phyloP scores from a whole-genome alignment of 108 stramenopile species.

The Cyclostephanos tholiformis region DNA sequence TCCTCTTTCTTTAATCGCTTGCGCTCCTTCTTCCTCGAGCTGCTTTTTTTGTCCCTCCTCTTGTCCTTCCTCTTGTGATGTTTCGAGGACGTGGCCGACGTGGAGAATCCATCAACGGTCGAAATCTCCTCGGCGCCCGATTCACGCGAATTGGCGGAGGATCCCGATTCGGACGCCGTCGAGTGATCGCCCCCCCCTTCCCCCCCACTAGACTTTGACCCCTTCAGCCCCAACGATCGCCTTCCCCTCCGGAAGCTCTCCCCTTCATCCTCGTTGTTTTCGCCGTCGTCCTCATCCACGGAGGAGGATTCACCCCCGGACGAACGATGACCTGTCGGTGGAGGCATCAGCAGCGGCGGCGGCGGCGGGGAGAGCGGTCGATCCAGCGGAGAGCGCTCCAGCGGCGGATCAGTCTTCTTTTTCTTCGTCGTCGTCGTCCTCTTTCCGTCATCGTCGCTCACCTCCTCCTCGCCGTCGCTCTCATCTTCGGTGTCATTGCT shows the following conservation, averaged over 20 bases:
- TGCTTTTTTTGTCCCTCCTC: constrained; percentile 5
- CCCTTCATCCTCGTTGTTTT: background rate
- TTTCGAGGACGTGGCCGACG: constrained; percentile 35
- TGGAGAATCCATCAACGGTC: constrained; percentile 34
- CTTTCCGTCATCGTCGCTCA: background rate
- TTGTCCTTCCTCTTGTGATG: constrained; percentile 14
- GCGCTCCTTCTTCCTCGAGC: constrained; percentile 8
- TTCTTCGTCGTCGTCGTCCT: background rate
- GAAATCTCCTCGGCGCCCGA: constrained; percentile 16
- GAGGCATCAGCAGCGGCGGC: background rate
- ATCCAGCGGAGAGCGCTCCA: background rate
- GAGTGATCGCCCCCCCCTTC: constrained; percentile 20
- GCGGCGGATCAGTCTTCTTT: background rate
- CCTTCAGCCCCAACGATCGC: background rate
- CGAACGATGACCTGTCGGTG: background rate
- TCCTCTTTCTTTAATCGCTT: constrained; percentile 41
- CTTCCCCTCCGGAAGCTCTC: background rate
- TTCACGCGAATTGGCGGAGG: constrained; percentile 16
- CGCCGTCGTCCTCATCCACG: background rate
- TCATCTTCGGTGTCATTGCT: background rate
- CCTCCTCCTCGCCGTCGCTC: constrained; percentile 6
- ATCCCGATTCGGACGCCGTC: constrained; percentile 25
- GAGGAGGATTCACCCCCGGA: constrained; percentile 10
- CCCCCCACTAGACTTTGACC: background rate
- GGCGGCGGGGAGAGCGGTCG: background rate